These are phyloP conservation scores for Nyssa sinensis DNA, from an alignment of 148 eudicot species.

Conservation along the genomic window DNA sequence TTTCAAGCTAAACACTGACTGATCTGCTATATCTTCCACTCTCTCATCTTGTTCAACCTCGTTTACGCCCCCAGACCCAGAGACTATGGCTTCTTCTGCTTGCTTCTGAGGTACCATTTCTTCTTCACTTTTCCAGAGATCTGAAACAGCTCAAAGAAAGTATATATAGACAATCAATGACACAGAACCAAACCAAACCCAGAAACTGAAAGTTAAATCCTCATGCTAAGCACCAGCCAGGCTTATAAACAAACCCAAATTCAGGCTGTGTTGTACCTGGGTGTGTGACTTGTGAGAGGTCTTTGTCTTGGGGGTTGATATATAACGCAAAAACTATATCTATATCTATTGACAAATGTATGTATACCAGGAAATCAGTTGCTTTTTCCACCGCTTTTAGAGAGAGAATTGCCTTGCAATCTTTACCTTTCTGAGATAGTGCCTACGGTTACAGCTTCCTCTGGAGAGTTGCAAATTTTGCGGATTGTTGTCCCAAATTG, in stretches of 20 bases:
- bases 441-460: background rate
- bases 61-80: slow-evolving; percentile 13
- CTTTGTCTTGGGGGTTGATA: background rate
- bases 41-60: slow-evolving; percentile 17
- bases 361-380: background rate
- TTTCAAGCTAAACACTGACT: slow-evolving; percentile 23
- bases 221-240: background rate
- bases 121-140: slow-evolving; percentile 4
- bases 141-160: background rate
- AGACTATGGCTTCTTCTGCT: slow-evolving; percentile 38
- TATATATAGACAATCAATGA: background rate
- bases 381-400: slow-evolving; percentile 10
- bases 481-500: background rate
- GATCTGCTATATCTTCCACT: slow-evolving; percentile 20
- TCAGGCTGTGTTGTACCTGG: background rate
- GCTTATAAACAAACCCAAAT: background rate
- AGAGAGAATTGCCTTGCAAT: background rate
- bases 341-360: background rate
- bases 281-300: background rate
- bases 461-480: background rate
- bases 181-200: background rate
- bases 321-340: background rate
- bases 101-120: slow-evolving; percentile 28
- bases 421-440: background rate
- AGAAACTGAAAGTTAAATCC: background rate